A percentile compares a stretch with the other conserved stretches of the same genome.
phyloP scores from a whole-genome alignment of 1,139 yeast species.

The Blastobotrys buckinghamii region DNA sequence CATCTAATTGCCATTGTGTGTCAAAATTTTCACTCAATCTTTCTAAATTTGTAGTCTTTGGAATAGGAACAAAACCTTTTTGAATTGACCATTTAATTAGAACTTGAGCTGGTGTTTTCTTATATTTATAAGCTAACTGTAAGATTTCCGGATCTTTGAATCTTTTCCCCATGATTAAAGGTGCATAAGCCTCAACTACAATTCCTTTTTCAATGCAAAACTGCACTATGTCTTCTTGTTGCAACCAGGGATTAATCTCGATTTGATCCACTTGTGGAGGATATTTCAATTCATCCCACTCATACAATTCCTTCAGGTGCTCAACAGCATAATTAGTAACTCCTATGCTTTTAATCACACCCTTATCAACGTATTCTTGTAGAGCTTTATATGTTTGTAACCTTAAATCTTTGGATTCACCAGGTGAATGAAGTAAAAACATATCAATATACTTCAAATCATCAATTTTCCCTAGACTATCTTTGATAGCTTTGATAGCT shows the following conservation, averaged over 20 bases:
- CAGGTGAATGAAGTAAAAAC: conserved; percentile 39
- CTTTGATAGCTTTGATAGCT: conserved; percentile 43
- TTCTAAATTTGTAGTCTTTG: conserved; percentile 51
- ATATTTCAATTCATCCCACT: conserved; percentile 54
- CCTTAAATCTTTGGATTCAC: conserved; percentile 26
- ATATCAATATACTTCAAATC: conserved; percentile 65
- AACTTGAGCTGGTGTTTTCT: conserved; percentile 40
- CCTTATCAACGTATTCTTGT: conserved; percentile 44
- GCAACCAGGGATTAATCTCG: conserved; percentile 86
- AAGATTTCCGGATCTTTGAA: conserved; percentile 45
- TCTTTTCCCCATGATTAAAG: conserved; percentile 61
- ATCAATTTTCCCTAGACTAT: conserved; percentile 26
- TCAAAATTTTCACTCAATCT: conserved; percentile 43
- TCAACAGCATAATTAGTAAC: conserved; percentile 75
- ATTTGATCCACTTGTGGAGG: conserved; percentile 77
- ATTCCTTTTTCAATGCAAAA: conserved; percentile 55
- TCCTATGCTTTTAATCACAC: conserved; percentile 68
- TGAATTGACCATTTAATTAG: conserved; percentile 41
- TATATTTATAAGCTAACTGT: conserved; percentile 37
- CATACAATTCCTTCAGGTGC: conserved; percentile 62
- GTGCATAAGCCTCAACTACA: conserved; percentile 73
- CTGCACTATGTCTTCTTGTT: conserved; percentile 61
- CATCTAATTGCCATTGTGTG: conserved; percentile 42
- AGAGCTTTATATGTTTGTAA: conserved; percentile 40
- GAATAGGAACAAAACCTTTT: conserved; percentile 54